Evolutionary conservation across 805 yeast genomes (phyloP).

Genomic region (Wickerhamiella vanderwaltii): DNA sequence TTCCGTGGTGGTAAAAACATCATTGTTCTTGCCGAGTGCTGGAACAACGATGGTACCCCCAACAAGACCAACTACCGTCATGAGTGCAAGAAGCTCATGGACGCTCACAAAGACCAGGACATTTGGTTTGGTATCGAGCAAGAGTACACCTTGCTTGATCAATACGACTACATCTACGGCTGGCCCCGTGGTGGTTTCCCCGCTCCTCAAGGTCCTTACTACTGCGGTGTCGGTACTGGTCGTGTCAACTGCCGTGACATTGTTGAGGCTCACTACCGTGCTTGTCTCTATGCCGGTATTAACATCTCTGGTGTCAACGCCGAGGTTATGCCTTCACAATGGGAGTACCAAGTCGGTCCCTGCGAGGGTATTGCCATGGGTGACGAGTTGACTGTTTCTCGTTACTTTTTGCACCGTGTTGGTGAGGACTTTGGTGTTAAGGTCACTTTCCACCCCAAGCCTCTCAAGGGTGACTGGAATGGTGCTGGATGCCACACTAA

Average conservation of each 20-base stretch:
- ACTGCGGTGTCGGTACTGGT: slow-evolving; percentile 99
- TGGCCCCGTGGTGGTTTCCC: slow-evolving; percentile 99
- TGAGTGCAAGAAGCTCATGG: slow-evolving; percentile 89
- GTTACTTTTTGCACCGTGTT: slow-evolving; percentile 83
- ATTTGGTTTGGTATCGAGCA: slow-evolving; percentile 99
- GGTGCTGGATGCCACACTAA: slow-evolving; percentile 99
- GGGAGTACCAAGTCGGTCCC: slow-evolving; percentile 99
- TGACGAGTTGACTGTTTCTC: slow-evolving; percentile 92
- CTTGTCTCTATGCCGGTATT: slow-evolving; percentile 88
- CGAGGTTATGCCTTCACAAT: slow-evolving; percentile 99
- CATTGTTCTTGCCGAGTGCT: slow-evolving; percentile 89
- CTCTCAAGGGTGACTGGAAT: slow-evolving; percentile 97
- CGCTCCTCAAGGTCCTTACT: slow-evolving; percentile 99
- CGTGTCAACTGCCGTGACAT: slow-evolving; percentile 96
- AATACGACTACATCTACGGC: slow-evolving; percentile 79
- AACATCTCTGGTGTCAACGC: slow-evolving; percentile 94
- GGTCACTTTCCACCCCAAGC: slow-evolving; percentile 99
- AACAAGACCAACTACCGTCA: slow-evolving; percentile 97
- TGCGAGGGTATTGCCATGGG: slow-evolving; percentile 94
- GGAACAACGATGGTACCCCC: slow-evolving; percentile 98
- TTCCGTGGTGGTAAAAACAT: slow-evolving; percentile 97
- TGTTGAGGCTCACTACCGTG: slow-evolving; percentile 98
- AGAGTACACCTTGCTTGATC: slow-evolving; percentile 94
- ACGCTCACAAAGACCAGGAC: slow-evolving; percentile 70
- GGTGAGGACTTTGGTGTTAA: slow-evolving; percentile 99